Evolutionary conservation across 306 rosid genomes (phyloP).

Genomic region (Cucurbita argyrosperma): DNA sequence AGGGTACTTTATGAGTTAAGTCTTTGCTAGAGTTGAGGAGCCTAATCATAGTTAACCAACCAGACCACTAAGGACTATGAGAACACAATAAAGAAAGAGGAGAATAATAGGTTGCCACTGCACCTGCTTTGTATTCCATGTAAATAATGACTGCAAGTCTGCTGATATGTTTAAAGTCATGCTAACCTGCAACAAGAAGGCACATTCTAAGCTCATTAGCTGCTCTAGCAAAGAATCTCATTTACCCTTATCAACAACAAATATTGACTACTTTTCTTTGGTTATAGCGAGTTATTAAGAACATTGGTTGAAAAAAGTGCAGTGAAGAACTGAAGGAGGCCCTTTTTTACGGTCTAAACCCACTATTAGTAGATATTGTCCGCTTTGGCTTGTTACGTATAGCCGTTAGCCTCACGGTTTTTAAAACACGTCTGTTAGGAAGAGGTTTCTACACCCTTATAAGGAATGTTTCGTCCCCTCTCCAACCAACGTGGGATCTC

Average conservation of each 20-base stretch:
- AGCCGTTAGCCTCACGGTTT: too few relatives aligned
- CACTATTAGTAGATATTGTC: too few relatives aligned
- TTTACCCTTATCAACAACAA: neutral
- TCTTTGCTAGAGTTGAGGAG: neutral
- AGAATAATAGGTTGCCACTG: neutral
- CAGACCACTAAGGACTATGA: neutral
- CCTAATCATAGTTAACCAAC: neutral
- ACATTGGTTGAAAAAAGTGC: neutral
- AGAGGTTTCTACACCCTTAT: too few relatives aligned
- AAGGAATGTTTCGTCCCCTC: too few relatives aligned
- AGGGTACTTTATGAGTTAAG: neutral
- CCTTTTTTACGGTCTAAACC: too few relatives aligned
- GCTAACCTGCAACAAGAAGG: conserved; percentile 56
- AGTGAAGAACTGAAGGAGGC: neutral
- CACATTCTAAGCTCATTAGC: neutral
- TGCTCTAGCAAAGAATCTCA: neutral
- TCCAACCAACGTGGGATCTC: too few relatives aligned
- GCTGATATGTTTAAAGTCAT: conserved; percentile 77
- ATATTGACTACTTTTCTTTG: neutral
- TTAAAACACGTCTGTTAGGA: too few relatives aligned
- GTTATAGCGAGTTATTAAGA: neutral
- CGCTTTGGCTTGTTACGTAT: too few relatives aligned
- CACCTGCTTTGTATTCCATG: conserved; percentile 99
- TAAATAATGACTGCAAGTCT: conserved; percentile 82
- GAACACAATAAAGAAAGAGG: neutral